Evolutionary conservation across 768 basidiomycete species (phyloP), one percentile per base, ranked within the genome.

Genomic region (Trametes punicea): DNA sequence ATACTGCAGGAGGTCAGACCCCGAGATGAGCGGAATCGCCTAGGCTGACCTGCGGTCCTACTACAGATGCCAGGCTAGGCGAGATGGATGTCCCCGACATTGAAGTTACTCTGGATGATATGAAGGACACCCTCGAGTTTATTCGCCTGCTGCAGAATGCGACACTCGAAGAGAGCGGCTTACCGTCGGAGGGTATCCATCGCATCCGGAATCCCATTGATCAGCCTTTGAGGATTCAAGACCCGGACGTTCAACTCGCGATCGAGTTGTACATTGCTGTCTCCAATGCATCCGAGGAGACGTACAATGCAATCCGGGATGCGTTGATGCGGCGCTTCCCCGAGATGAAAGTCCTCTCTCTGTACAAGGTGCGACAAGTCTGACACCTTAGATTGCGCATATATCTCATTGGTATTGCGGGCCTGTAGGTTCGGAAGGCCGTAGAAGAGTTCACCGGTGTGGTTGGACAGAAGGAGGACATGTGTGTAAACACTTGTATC

Each of bases 401-500:
- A 18, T 6, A 20, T 20, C n/a, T 20, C 11, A 21, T 6, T 20
- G 39, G 3, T 8, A 6, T 18, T 6, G 6, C 20, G 5, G n/a
- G n/a, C n/a, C 34, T 16, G 6, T 36, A 41, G 39, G 39, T 41
- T 5, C 18, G 21, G 39, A 18, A 31, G 8, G 49, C 40, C 8
- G 36, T 23, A 6, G 49, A 51, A 16, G 39, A 41, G 9, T 29
- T 39, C 49, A 51, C 11, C n/a, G 74, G 79, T 0, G 62, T 81
- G 3, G 56, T 67, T 9, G 57, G 71, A 0, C 42, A 78, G 3
- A 6, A 45, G 0, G 48, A 70, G 4, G 69, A 78, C 51, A 79
- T 80, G 75, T 80, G 77, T 41, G 58, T 69, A 0, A 69, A 75
- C 11, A 67, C 69, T 0, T 80, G 78, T 55, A 29, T 68, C 21